Base-by-base conservation (phyloP, 139 green algal genomes). In the Tetradesmus lagerheimii region DNA sequence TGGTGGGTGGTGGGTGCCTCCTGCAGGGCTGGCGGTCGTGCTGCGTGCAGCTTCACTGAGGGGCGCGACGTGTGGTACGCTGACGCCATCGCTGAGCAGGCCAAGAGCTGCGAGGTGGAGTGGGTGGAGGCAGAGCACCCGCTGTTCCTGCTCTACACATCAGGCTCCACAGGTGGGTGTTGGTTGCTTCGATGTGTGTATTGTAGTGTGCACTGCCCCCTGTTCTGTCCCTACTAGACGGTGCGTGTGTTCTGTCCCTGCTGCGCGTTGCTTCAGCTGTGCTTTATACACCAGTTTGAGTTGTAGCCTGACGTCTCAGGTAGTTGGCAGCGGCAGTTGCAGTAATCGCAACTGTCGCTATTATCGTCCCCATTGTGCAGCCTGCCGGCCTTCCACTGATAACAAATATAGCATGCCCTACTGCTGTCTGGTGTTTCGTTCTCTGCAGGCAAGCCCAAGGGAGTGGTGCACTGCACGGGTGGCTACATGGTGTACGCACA, bases 141-240 rank as follows among this genome's bases (percentile, higher is more conserved):
- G 23, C 93, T 97, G 41, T 99, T 99, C 93, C 95, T 98, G 94
- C 95, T 99, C 79, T 99, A 99, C 94, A 99, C 97, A 31, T 95
- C 89, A 16, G 97, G 97, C 20, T 97, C 92, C 81, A 99, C 98
- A 43, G 93, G 89, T 87, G 71, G n/a, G n/a, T n/a, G 89, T 35
- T 16, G 18, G 2, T 0, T 35, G 25, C 23, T 77, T 25, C 66
- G 2, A 27, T 27, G 15, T 77, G 4, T 77, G 27, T 15, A 37
- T 77, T 37, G 27, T 77, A 12, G 12, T 29, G 47, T 76, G 16
- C 25, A 27, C 11, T 64, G 50, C 50, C 15, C 5, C 50, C 50
- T 64, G 50, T 64, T 2, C 25, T 25, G 12, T 20, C 12, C 50
- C 57, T 64, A 14, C 11, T 25, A 25, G 2, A 64, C 14, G 50